phyloP scores from a whole-genome alignment of 805 yeast genomes.

The Candida caryicola region DNA sequence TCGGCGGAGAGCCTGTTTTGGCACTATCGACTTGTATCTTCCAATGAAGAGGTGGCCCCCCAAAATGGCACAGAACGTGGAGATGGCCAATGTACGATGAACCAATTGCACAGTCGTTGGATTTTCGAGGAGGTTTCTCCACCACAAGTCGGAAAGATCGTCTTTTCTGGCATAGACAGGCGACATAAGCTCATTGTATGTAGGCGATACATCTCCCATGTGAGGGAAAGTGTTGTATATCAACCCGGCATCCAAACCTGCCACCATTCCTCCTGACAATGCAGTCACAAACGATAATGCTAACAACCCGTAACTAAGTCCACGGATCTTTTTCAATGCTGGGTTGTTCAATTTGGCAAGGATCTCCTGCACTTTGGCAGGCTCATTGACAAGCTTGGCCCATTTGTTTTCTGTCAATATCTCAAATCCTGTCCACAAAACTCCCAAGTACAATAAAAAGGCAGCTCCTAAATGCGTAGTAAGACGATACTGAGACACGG shows the following conservation, averaged over 20 bases:
- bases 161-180: constrained; percentile 64
- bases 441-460: constrained; percentile 79
- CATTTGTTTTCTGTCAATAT: constrained; percentile 71
- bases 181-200: constrained; percentile 72
- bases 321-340: constrained; percentile 54
- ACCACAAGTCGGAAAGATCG: constrained; percentile 71
- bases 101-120: constrained; percentile 93
- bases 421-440: constrained; percentile 87
- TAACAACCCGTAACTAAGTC: constrained; percentile 53
- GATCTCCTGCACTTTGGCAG: constrained; percentile 51
- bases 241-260: constrained; percentile 96
- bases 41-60: constrained; percentile 69
- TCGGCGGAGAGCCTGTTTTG: constrained; percentile 55
- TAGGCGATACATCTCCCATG: constrained; percentile 89
- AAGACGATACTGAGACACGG: constrained; percentile 91
- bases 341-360: constrained; percentile 64
- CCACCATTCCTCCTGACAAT: constrained; percentile 97
- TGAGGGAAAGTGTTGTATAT: constrained; percentile 95
- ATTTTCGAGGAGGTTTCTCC: constrained; percentile 93
- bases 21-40: constrained; percentile 48
- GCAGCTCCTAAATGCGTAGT: constrained; percentile 95
- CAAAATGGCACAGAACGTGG: constrained; percentile 71
- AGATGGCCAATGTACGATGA: constrained; percentile 80
- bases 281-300: constrained; percentile 82
- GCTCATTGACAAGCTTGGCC: constrained; percentile 45